Evolutionary conservation across 148 eudicot genomes (phyloP), one percentile per base, ranked within the genome.

Genomic region (Dianthus caryophyllus): DNA sequence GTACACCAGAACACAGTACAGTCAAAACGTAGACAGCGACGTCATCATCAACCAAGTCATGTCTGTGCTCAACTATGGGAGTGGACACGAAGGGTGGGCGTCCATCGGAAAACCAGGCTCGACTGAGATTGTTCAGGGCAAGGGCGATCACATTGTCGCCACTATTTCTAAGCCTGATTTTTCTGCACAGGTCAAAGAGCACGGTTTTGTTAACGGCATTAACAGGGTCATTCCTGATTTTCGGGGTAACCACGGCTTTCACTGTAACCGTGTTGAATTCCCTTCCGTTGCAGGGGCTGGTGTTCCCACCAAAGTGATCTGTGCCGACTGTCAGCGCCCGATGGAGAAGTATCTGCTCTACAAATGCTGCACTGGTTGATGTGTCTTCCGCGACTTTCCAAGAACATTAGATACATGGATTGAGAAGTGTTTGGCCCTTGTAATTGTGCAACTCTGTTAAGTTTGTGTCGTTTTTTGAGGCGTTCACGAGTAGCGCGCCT

Each of bases 301-400:
- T 12, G 72, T 76, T 31, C 79, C 79, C 7, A 74, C 61, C 47
- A 71, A 17, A 2, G 79, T 76, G 27, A 60, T 71, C 1, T 91
- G 97, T 69, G 84, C 93, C 0, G 92, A 91, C 73, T 91, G 97
- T 65, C 84, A 84, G 5, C 72, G 71, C 1, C 75, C 85, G 1
- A 91, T 91, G 96, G 96, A 88, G n/a, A n/a, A n/a, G 84, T 91
- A 70, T 76, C 79, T 79, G 41, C 89, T 88, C 92, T 91, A 86
- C 39, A 89, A 92, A 9, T 91, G 97, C 76, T 91, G 96, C 84
- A 81, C 77, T 21, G 97, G 89, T 27, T 91, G 67, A 78, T 57
- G 18, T 39, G 17, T 12, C 30, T 17, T 10, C n/a, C 21, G 1
- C 33, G 9, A 16, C 36, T 9, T 25, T 16, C 38, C 38, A 33